Evolutionary conservation across 1,284 basidiomycete genomes (phyloP), one percentile per base, ranked within the genome.

Genomic region (Afroboletus lepidellus): DNA sequence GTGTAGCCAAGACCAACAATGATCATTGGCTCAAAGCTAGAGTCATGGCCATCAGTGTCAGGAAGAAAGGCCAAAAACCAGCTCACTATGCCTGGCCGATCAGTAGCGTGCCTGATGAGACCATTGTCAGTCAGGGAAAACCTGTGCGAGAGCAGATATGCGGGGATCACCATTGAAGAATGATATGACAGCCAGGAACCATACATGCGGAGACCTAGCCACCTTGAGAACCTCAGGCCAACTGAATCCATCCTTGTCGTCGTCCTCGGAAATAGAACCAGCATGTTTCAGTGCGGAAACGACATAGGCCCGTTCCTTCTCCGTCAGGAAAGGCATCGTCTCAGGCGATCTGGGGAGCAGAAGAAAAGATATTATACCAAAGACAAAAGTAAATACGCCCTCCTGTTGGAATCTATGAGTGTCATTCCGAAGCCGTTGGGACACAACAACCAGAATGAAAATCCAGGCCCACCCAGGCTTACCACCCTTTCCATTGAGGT

Each of bases 271-370:
- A n/a, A 74, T 65, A 6, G 64, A 60, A 7, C 68, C 64, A 15
- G 67, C 60, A 1, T 45, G 52, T 58, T 61, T 68, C 39, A 74
- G 55, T 25, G 61, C 54, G 3, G 57, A 60, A 18, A 66, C 20
- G 13, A 74, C 68, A 43, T 69, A 74, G 41, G 65, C 60, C 55
- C 76, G 76, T 61, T 83, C 73, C 9, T 65, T 57, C 16, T 66
- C 50, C 6, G 71, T 72, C 20, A 83, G 65, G 54, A 78, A 75
- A 36, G 57, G 69, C 1, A 76, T 72, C 13, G 69, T 65, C 12
- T 61, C 60, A 1, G 80, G 79, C 11, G 78, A 78, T n/a, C 70
- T 67, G 2, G 83, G 83, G 3, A 82, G 70, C 18, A 81, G 47
- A 59, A 74, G 77, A 64, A 79, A 84, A 0, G 75, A 73, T 3